Percentiles rank a stretch among this genome's conserved stretches.
These are phyloP conservation scores for Fusarium foetens DNA, from an alignment of 2,329 filamentous ascomycete species.

Conservation along the genomic window DNA sequence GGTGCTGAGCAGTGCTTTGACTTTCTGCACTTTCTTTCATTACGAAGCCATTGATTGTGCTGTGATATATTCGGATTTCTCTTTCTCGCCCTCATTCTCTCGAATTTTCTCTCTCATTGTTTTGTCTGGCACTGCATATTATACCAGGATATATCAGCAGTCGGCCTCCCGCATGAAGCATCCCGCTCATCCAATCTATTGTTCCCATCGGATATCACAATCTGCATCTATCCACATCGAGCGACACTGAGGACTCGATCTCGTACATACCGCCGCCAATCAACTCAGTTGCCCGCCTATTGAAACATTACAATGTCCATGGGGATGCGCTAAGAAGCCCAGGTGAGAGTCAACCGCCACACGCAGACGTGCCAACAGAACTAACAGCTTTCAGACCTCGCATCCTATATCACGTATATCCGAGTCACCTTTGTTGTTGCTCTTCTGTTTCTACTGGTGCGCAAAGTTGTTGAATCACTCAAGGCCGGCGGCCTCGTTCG, in stretches of 20 bases:
- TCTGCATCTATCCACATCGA: not conserved
- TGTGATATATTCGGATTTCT: not conserved
- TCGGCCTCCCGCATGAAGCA: conserved; percentile 32
- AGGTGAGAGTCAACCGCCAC: not conserved
- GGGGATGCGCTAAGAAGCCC: not conserved
- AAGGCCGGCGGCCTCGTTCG: not conserved
- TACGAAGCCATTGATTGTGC: not conserved
- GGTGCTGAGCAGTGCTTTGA: not conserved
- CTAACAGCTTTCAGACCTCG: not conserved
- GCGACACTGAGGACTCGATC: not conserved
- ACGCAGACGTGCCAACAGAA: not conserved
- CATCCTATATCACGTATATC: not conserved
- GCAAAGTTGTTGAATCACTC: not conserved
- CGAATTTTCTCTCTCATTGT: not conserved
- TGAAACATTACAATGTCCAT: not conserved
- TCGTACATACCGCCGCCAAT: not conserved
- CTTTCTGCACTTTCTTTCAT: not conserved
- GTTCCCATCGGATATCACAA: not conserved
- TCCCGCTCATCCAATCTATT: conserved; percentile 1
- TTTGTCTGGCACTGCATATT: not conserved
- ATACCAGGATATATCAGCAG: not conserved
- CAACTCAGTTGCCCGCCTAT: not conserved
- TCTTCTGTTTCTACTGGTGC: not conserved
- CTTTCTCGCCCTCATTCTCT: not conserved
- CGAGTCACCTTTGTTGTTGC: fast-evolving